A percentile compares a stretch with the other conserved stretches of the same genome.
Conservation (phyloP, 2,329 filamentous ascomycete species). For the Pyrenochaeta sp. region DNA sequence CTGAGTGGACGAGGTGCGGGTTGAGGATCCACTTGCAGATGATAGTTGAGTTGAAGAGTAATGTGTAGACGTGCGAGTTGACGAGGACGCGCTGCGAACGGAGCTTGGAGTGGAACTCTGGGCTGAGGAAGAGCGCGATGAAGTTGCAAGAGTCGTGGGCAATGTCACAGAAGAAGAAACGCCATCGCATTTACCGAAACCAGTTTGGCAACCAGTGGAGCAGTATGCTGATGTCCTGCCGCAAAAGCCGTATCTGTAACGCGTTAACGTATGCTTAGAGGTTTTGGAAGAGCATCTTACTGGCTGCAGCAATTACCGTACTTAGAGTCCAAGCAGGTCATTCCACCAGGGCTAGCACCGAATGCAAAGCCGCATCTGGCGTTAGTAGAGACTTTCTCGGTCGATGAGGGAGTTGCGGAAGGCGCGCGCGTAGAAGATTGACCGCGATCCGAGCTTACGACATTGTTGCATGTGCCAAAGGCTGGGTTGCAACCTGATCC, state of each 20-base stretch:
- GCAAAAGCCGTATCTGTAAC: background rate
- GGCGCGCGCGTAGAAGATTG: background rate
- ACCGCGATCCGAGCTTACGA: background rate
- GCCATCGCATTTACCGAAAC: conserved; percentile 15
- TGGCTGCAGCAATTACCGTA: conserved; percentile 24
- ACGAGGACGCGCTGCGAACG: background rate
- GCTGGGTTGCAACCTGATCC: conserved; percentile 16
- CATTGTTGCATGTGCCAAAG: conserved; percentile 10
- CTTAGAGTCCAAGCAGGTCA: conserved; percentile 15
- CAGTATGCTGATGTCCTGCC: conserved; percentile 9
- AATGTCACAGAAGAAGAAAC: background rate
- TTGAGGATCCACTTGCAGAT: too few relatives aligned
- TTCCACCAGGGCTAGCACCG: conserved; percentile 10
- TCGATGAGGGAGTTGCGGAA: conserved; percentile 1
- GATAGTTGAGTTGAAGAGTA: too few relatives aligned
- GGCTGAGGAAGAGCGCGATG: background rate
- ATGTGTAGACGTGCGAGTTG: background rate
- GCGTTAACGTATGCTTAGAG: background rate
- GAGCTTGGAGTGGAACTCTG: too few relatives aligned
- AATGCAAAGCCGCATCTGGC: conserved; percentile 11
- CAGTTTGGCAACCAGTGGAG: conserved; percentile 19
- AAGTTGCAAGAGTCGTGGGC: background rate
- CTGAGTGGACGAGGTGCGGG: too few relatives aligned
- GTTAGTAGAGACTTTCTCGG: background rate
- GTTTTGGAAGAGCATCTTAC: background rate